These are phyloP conservation scores for Rhododendron molle DNA, from an alignment of 148 eudicot species.

Conservation along the genomic window DNA sequence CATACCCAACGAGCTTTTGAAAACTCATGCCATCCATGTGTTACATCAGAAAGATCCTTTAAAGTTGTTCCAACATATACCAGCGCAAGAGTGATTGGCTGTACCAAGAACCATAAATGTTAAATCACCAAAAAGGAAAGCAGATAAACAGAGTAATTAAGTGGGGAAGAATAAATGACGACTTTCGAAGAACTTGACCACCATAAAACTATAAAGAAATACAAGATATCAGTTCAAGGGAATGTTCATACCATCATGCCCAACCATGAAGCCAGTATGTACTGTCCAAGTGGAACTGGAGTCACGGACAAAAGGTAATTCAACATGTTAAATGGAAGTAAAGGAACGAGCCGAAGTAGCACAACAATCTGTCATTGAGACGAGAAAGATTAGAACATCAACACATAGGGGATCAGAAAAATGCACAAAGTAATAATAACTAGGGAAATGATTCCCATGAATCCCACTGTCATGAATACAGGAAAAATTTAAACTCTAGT, in stretches of 20 bases:
- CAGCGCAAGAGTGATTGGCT: constrained; percentile 82
- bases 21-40: constrained; percentile 78
- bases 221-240: constrained; percentile 1
- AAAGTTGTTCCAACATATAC: constrained; percentile 85
- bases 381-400: neutral
- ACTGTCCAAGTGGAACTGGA: constrained; percentile 76
- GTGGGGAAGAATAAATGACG: neutral
- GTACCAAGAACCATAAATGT: constrained; percentile 13
- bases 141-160: neutral
- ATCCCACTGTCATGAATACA: neutral
- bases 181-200: neutral
- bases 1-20: constrained; percentile 77
- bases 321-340: constrained; percentile 88
- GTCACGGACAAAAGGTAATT: constrained; percentile 94
- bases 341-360: constrained; percentile 87
- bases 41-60: constrained; percentile 81
- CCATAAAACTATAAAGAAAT: neutral
- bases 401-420: neutral
- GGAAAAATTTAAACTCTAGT: neutral
- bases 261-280: constrained; percentile 88
- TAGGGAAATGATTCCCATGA: neutral
- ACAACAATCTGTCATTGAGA: constrained; percentile 68
- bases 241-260: constrained; percentile 83
- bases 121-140: neutral
- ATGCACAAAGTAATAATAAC: neutral